Evolutionary conservation across 1,284 basidiomycete species (phyloP).

Genomic region (Malassezia psittaci): DNA sequence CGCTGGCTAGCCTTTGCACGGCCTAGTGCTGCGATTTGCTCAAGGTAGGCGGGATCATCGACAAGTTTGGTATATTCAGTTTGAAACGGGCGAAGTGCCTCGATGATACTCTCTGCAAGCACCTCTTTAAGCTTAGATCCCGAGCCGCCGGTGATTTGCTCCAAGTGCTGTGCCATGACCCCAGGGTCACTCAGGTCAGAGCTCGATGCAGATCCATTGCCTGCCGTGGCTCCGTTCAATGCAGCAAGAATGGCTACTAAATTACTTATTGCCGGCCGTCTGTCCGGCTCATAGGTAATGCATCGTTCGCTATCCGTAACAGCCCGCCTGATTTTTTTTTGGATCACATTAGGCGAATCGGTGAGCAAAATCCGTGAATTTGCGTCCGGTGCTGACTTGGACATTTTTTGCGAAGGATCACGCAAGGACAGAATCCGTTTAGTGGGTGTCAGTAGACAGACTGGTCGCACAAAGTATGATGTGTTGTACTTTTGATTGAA

Average conservation of each 20-base stretch:
- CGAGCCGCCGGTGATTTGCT: slow-evolving; percentile 50
- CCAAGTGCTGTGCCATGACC: slow-evolving; percentile 53
- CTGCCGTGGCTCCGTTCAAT: slow-evolving; percentile 56
- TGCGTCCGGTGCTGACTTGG: slow-evolving; percentile 72
- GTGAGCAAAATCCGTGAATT: slow-evolving; percentile 78
- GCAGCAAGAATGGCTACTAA: slow-evolving; percentile 58
- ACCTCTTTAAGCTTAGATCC: slow-evolving; percentile 64
- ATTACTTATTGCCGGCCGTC: slow-evolving; percentile 72
- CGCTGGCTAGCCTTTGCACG: slow-evolving; percentile 57
- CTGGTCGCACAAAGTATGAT: slow-evolving; percentile 58
- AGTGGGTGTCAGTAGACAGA: slow-evolving; percentile 62
- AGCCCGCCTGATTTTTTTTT: slow-evolving; percentile 64
- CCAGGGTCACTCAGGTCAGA: slow-evolving; percentile 8
- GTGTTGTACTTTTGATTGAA: slow-evolving; percentile 61
- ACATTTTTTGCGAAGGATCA: slow-evolving; percentile 83
- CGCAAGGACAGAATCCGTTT: slow-evolving; percentile 64
- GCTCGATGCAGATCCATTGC: slow-evolving; percentile 3
- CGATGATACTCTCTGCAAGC: slow-evolving; percentile 64
- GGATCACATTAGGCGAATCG: slow-evolving; percentile 60
- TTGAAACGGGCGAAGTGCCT: slow-evolving; percentile 61
- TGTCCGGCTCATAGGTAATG: slow-evolving; percentile 65
- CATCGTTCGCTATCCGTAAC: slow-evolving; percentile 67
- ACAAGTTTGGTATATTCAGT: slow-evolving; percentile 60
- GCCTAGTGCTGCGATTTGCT: slow-evolving; percentile 59
- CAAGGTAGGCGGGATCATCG: slow-evolving; percentile 58